phyloP scores from a whole-genome alignment of 257 asterid species.

The Solanum lycopersicoides region DNA sequence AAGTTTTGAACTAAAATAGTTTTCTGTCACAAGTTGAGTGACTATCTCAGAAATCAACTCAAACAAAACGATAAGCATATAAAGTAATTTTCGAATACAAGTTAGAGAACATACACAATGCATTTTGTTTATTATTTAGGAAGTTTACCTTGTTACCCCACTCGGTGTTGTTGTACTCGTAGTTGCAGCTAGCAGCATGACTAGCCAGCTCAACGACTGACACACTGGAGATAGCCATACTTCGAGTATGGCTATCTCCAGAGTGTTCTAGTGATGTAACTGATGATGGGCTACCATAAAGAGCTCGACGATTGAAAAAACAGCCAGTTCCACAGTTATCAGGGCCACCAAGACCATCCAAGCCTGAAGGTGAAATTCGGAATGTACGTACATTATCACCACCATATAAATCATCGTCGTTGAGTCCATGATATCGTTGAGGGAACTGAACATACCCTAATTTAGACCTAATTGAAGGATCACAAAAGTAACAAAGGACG shows the following conservation, averaged over 20 bases:
- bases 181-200: conserved; percentile 5
- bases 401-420: conserved; percentile 19
- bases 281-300: background rate
- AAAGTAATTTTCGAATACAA: background rate
- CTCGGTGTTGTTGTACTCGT: background rate
- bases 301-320: conserved; percentile 14
- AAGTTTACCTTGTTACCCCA: conserved; percentile 21
- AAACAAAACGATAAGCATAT: background rate
- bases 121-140: background rate
- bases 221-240: background rate
- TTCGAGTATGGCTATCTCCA: background rate
- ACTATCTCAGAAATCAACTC: background rate
- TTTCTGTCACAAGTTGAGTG: background rate
- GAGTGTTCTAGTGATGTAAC: background rate
- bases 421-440: conserved; percentile 9
- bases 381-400: background rate
- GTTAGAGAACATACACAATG: background rate
- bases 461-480: conserved; percentile 1
- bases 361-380: conserved; percentile 7
- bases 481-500: conserved; percentile 24
- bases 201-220: conserved; percentile 2
- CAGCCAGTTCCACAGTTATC: conserved; percentile 42
- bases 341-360: conserved; percentile 46
- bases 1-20: background rate
- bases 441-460: conserved; percentile 25